These are phyloP conservation scores for Monosporascus ibericus DNA, from an alignment of 2,329 filamentous ascomycete genomes.

Conservation along the genomic window DNA sequence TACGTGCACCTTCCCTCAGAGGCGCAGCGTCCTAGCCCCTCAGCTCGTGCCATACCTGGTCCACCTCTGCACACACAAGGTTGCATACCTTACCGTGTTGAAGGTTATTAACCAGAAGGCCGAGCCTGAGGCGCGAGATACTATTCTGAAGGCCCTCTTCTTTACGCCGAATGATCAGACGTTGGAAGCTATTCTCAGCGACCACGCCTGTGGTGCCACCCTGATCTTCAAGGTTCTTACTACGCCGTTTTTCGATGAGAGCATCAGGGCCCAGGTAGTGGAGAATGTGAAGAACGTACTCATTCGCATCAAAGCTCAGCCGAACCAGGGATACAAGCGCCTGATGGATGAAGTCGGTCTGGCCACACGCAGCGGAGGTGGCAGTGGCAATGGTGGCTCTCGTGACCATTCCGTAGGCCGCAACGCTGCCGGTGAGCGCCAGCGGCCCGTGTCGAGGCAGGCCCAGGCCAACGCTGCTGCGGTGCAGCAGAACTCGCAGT, in stretches of 20 bases:
- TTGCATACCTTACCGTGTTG: slow-evolving; percentile 91
- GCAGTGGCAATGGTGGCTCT: slow-evolving; percentile 34
- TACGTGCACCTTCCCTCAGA: slow-evolving; percentile 90
- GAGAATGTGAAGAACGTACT: slow-evolving; percentile 90
- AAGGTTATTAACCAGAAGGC: slow-evolving; percentile 99
- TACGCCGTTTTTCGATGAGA: slow-evolving; percentile 94
- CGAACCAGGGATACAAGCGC: slow-evolving; percentile 93
- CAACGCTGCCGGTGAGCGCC: slow-evolving; percentile 42
- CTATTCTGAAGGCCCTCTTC: slow-evolving; percentile 84
- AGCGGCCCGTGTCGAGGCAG: slow-evolving; percentile 52
- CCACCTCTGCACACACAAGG: slow-evolving; percentile 96
- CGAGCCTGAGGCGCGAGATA: slow-evolving; percentile 86
- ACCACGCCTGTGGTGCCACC: slow-evolving; percentile 87
- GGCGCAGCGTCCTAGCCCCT: slow-evolving; percentile 85
- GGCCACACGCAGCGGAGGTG: slow-evolving; percentile 52
- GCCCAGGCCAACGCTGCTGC: slow-evolving; percentile 29
- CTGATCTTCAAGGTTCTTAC: slow-evolving; percentile 98
- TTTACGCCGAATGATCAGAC: slow-evolving; percentile 82
- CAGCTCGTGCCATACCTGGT: slow-evolving; percentile 89
- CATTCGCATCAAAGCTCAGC: slow-evolving; percentile 83
- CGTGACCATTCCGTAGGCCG: slow-evolving; percentile 40
- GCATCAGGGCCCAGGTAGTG: slow-evolving; percentile 77
- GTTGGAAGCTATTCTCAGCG: slow-evolving; percentile 82
- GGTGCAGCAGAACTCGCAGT: slow-evolving; percentile 30
- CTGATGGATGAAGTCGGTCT: slow-evolving; percentile 97